Evolutionary conservation across 2,329 filamentous ascomycete species (phyloP).

Genomic region (Curvularia eragrostidis): DNA sequence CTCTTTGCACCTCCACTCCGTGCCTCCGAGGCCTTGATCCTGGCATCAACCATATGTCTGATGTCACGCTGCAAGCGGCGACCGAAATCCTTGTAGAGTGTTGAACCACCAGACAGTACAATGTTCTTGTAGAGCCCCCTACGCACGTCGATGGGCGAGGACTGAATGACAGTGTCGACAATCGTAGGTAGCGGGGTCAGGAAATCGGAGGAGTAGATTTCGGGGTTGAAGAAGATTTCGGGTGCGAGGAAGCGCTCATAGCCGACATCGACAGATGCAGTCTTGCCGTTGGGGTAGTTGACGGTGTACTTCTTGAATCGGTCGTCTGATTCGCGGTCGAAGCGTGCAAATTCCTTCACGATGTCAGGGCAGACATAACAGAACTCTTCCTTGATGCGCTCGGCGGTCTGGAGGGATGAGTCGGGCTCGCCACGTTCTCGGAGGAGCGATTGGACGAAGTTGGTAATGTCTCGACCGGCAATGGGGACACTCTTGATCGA

Average conservation of each 20-base stretch:
- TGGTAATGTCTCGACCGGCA: slow-evolving; percentile 96
- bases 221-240: slow-evolving; percentile 99
- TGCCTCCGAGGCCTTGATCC: slow-evolving; percentile 90
- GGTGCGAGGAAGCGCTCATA: slow-evolving; percentile 98
- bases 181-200: slow-evolving; percentile 92
- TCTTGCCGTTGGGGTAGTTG: slow-evolving; percentile 81
- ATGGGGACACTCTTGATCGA: slow-evolving; percentile 99
- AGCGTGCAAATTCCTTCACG: slow-evolving; percentile 95
- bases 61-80: slow-evolving; percentile 96
- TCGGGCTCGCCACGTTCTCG: slow-evolving; percentile 96
- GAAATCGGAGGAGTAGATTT: slow-evolving; percentile 99
- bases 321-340: slow-evolving; percentile 84
- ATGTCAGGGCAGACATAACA: slow-evolving; percentile 99
- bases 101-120: slow-evolving; percentile 94
- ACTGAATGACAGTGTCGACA: slow-evolving; percentile 96
- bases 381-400: slow-evolving; percentile 98
- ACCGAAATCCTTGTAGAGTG: slow-evolving; percentile 98
- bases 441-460: slow-evolving; percentile 95
- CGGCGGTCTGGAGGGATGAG: slow-evolving; percentile 94
- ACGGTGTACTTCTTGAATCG: slow-evolving; percentile 91
- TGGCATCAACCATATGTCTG: slow-evolving; percentile 89
- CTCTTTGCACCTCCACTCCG: slow-evolving; percentile 91
- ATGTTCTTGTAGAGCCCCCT: slow-evolving; percentile 99
- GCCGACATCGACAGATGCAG: slow-evolving; percentile 87
- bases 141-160: slow-evolving; percentile 95